Evolutionary conservation across 331 rosid species (phyloP), one percentile per base, ranked within the genome.

Genomic region (Rhamnella rubrinervis): DNA sequence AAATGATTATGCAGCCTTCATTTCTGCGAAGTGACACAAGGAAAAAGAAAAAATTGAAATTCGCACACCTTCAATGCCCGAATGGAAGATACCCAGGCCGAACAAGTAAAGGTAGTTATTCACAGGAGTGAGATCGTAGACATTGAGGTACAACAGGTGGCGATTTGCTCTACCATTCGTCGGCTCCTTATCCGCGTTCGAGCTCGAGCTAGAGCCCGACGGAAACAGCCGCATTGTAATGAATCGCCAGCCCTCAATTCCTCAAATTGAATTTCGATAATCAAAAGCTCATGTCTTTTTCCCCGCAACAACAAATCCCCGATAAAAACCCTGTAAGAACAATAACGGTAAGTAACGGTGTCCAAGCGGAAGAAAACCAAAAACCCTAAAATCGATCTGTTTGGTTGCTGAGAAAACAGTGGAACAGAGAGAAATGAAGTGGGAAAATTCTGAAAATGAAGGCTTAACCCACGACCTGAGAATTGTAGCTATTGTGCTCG

Each of bases 61-160:
- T 49, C n/a, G 16, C 76, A 59, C 79, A 91, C 99, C 99, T 85
- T 95, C 90, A 31, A 95, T 89, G 23, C 97, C 97, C 0, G 99
- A 95, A 77, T 95, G 99, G 75, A 82, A 95, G 72, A 89, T 60
- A 61, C 99, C 97, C 37, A 91, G 70, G 26, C 99, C 99, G 63
- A 91, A 61, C 73, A 85, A 78, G 83, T 86, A 91, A 63, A 95
- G 88, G 62, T 95, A 95, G 71, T 87, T 87, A 80, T 95, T 95
- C 26, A 87, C 35, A 10, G 96, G 93, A 51, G 96, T 91, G 65
- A 95, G 96, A 81, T 95, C 99, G 73, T 95, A 95, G 75, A 91
- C 86, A 80, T 95, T 95, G 71, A 95, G 96, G 77, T 86, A 87
- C 86, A 95, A 84, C 80, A 63, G 56, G 56, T 86, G 63, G 61